phyloP scores from a whole-genome alignment of 2,329 filamentous ascomycete species.

The Diaporthe citrichinensis region DNA sequence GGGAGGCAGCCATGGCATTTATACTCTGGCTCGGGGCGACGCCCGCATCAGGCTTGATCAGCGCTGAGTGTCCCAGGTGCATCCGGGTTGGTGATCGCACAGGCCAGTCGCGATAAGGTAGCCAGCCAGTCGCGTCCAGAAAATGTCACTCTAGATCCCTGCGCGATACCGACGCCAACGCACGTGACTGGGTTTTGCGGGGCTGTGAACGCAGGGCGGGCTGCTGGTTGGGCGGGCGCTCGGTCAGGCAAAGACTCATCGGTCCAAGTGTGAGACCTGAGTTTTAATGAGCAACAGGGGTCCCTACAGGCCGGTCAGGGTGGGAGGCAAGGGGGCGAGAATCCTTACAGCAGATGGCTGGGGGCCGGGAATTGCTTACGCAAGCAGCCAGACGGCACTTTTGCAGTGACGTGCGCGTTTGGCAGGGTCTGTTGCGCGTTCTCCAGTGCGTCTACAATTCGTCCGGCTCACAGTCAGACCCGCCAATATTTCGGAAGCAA shows the following conservation, averaged over 20 bases:
- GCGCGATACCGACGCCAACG: constrained; percentile 29
- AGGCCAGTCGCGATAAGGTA: constrained; percentile 34
- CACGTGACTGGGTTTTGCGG: constrained; percentile 33
- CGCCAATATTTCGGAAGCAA: background rate
- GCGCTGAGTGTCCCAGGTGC: constrained; percentile 38
- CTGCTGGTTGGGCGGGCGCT: constrained; percentile 31
- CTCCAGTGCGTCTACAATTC: background rate
- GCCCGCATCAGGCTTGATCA: constrained; percentile 38
- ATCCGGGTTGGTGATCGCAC: constrained; percentile 38
- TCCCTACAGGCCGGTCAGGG: constrained; percentile 13
- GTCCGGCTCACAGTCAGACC: background rate
- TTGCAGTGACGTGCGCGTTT: background rate
- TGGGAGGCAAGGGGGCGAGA: constrained; percentile 28
- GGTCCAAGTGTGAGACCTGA: constrained; percentile 35
- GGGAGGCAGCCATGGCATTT: constrained; percentile 37
- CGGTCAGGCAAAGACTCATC: constrained; percentile 40
- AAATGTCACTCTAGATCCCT: constrained; percentile 7
- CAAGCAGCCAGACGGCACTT: background rate
- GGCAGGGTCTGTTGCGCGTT: background rate
- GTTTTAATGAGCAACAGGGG: constrained; percentile 37
- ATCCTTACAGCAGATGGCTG: background rate
- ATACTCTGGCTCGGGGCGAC: constrained; percentile 19
- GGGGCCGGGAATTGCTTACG: background rate
- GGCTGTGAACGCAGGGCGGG: background rate
- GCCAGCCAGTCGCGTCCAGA: constrained; percentile 40